Percentiles rank a stretch among this genome's conserved stretches.
Conservation (phyloP, 148 eudicot genomes). For the Fagopyrum homotropicum region DNA sequence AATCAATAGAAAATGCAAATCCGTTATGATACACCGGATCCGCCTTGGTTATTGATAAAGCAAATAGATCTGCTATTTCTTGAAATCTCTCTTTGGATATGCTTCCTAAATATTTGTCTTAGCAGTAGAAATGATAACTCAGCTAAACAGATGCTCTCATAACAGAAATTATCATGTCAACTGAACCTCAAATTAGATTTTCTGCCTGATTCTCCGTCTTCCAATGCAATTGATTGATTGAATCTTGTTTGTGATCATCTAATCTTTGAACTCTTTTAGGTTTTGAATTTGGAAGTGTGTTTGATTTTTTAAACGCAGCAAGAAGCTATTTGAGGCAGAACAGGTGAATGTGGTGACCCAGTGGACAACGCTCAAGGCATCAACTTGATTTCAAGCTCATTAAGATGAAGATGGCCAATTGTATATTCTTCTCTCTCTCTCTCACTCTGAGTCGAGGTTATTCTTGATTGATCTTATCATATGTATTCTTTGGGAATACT, state of each 20-base stretch:
- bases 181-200: slow-evolving; percentile 18
- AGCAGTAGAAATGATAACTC: not conserved
- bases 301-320: slow-evolving; percentile 30
- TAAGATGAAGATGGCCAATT: slow-evolving; percentile 81
- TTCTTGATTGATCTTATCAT: not conserved
- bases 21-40: too few species aligned
- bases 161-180: slow-evolving; percentile 12
- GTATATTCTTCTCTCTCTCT: slow-evolving; percentile 22
- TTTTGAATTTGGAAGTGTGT: not conserved
- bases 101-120: not conserved
- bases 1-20: too few species aligned
- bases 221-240: not conserved
- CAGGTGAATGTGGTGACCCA: slow-evolving; percentile 73
- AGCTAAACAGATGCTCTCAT: slow-evolving; percentile 32
- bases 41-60: too few species aligned
- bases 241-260: not conserved
- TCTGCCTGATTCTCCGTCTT: not conserved
- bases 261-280: not conserved
- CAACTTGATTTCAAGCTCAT: slow-evolving; percentile 77
- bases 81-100: not conserved
- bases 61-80: too few species aligned
- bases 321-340: slow-evolving; percentile 68
- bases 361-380: slow-evolving; percentile 73
- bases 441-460: too few species aligned
- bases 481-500: not conserved